Percentiles rank a stretch among this genome's conserved stretches.
Evolutionary conservation across 2,329 filamentous ascomycete species (phyloP).

Genomic region (Sporothrix variecibatus): DNA sequence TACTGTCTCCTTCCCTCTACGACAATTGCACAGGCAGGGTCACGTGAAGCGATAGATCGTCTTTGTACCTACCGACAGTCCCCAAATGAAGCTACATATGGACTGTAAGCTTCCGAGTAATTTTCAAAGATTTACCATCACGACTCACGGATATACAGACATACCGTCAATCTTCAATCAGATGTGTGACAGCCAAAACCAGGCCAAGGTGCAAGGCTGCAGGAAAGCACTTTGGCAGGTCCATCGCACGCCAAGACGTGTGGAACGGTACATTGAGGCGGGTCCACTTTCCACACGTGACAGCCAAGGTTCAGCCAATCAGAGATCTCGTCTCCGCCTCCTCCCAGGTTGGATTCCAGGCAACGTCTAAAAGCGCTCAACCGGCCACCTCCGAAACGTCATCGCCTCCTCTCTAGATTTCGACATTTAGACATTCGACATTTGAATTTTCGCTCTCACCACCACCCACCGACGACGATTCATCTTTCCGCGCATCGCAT

Average conservation of each 20-base stretch:
- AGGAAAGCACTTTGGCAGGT: conserved; percentile 6
- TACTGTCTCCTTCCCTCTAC: neutral
- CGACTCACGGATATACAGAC: neutral
- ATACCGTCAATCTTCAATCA: neutral
- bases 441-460: neutral
- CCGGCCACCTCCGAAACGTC: conserved; percentile 21
- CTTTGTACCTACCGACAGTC: neutral
- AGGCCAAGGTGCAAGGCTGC: neutral
- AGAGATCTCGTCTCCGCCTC: neutral
- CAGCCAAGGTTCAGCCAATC: neutral
- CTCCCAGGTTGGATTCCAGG: conserved; percentile 14
- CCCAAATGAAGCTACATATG: neutral
- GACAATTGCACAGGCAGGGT: neutral
- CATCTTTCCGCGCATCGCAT: conserved; percentile 7
- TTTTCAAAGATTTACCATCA: neutral
- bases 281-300: neutral
- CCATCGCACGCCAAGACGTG: neutral
- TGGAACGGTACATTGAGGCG: neutral
- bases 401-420: conserved; percentile 9
- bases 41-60: neutral
- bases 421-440: neutral
- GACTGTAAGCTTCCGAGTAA: neutral
- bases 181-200: neutral
- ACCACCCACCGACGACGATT: neutral
- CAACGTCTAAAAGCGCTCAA: conserved; percentile 6